These are phyloP conservation scores for Aspergillaceae sp. DNA, from an alignment of 2,329 filamentous ascomycete species.

Conservation along the genomic window DNA sequence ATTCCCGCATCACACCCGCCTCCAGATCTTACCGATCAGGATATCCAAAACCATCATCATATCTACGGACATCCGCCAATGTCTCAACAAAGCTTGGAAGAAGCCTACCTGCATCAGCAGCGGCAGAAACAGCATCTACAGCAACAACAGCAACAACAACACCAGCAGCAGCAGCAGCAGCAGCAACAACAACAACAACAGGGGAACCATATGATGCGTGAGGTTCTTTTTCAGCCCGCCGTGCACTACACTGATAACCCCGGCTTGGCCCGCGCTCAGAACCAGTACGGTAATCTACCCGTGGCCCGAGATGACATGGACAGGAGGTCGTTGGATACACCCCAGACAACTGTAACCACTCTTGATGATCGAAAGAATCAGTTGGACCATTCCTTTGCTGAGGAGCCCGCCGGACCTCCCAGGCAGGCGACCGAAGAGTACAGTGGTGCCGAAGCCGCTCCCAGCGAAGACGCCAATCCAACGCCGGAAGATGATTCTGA, in stretches of 20 bases:
- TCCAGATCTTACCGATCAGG: constrained; percentile 41
- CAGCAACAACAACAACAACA: constrained; percentile 15
- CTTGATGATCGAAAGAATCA: constrained; percentile 43
- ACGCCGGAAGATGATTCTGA: constrained; percentile 38
- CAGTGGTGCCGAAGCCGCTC: constrained; percentile 41
- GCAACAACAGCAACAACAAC: too few species aligned
- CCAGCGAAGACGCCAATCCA: constrained; percentile 37
- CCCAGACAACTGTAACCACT: constrained; percentile 46
- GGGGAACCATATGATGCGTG: constrained; percentile 37
- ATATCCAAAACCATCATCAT: constrained; percentile 36
- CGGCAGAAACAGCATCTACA: constrained; percentile 21
- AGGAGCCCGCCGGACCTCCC: constrained; percentile 51
- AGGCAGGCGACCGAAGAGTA: constrained; percentile 53
- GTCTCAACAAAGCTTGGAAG: constrained; percentile 49
- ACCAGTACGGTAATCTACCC: constrained; percentile 36
- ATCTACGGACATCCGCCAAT: constrained; percentile 43
- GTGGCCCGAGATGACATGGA: constrained; percentile 34
- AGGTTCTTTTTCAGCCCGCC: constrained; percentile 48
- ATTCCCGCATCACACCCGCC: constrained; percentile 56
- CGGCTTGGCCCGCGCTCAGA: constrained; percentile 31
- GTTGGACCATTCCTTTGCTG: constrained; percentile 34
- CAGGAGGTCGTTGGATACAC: constrained; percentile 30
- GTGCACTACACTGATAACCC: constrained; percentile 39
- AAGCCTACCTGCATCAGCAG: constrained; percentile 51
- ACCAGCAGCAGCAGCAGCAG: constrained; percentile 40